phyloP scores from a whole-genome alignment of 225 moss, liverwort and hornwort species.

The Rhytidiadelphus loreus region DNA sequence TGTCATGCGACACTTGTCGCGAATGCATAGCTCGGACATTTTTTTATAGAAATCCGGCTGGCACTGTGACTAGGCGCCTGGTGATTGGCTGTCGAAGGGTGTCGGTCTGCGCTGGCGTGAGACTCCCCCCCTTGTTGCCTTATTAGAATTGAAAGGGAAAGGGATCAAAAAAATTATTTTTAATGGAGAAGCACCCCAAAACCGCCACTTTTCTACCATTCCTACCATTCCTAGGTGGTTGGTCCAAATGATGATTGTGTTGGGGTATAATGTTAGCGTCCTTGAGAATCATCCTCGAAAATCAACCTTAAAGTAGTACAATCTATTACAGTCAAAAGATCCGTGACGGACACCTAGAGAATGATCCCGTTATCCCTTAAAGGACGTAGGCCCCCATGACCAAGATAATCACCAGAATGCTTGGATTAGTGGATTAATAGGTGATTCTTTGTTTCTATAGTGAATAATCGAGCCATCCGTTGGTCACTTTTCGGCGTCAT shows the following conservation, averaged over 20 bases:
- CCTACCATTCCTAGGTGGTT: fast-evolving
- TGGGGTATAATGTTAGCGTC: background rate
- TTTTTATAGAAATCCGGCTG: background rate
- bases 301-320: background rate
- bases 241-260: no score
- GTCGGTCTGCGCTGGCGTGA: background rate
- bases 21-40: background rate
- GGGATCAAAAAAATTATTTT: background rate
- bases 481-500: no score
- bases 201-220: background rate
- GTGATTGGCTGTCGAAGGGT: background rate
- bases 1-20: background rate
- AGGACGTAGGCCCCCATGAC: no score
- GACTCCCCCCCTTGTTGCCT: no score
- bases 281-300: background rate
- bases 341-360: no score
- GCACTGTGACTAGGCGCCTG: background rate
- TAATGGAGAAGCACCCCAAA: background rate
- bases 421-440: no score
- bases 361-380: no score
- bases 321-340: background rate
- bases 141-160: background rate
- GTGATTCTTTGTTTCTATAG: no score
- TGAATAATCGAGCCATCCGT: no score
- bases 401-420: no score